Evolutionary conservation across 257 asterid genomes (phyloP).

Genomic region (Apocynum venetum): DNA sequence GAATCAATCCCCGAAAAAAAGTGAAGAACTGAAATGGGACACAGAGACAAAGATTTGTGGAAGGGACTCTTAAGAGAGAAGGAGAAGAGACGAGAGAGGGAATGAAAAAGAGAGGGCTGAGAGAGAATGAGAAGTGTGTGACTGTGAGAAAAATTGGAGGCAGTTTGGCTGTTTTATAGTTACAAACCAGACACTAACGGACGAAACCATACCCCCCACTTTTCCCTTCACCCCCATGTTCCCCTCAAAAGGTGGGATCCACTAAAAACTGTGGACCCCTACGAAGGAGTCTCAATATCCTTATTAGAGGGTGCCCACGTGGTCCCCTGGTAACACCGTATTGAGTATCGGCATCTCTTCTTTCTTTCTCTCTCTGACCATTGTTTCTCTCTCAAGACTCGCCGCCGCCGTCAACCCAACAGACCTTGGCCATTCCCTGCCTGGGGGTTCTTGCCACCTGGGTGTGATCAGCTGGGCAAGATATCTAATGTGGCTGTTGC

Average conservation of each 20-base stretch:
- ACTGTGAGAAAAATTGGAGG: slow-evolving; percentile 39
- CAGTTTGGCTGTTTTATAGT: slow-evolving; percentile 58
- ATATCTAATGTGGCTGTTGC: slow-evolving; percentile 21
- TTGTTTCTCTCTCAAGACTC: not conserved
- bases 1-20: not conserved
- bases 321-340: slow-evolving; percentile 24
- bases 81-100: no score
- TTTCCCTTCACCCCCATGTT: slow-evolving; percentile 16
- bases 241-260: slow-evolving; percentile 27
- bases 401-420: slow-evolving; percentile 33
- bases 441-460: slow-evolving; percentile 39
- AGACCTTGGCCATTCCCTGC: slow-evolving; percentile 24
- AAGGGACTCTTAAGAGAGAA: no score
- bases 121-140: slow-evolving; percentile 13
- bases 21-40: slow-evolving; percentile 7
- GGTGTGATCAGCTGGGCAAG: not conserved
- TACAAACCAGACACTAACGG: slow-evolving; percentile 38
- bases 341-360: slow-evolving; percentile 15
- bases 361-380: slow-evolving; percentile 4
- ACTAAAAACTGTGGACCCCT: slow-evolving; percentile 16
- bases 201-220: slow-evolving; percentile 35
- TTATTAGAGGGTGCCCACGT: slow-evolving; percentile 30
- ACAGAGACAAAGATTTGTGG: slow-evolving; percentile 7
- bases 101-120: slow-evolving; percentile 15
- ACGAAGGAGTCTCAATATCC: slow-evolving; percentile 27